Evolutionary conservation across 116 monocot species (phyloP), one percentile per base, ranked within the genome.

Genomic region (Posidonia oceanica): DNA sequence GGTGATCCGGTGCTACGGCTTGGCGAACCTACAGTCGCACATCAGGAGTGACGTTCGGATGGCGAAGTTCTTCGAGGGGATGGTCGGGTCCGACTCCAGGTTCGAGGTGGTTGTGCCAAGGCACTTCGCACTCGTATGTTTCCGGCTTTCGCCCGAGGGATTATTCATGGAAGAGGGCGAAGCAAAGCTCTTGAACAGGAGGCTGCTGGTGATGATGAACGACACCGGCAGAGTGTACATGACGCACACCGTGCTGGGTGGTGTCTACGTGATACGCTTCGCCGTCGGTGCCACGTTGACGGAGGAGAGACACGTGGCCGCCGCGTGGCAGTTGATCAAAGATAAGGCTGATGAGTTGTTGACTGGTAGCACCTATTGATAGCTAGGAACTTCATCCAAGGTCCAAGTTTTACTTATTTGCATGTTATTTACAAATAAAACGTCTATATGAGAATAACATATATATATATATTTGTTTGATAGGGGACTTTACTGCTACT

Each of bases 221-320:
- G 73, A 64, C 37, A 48, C n/a, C n/a, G n/a, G n/a, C n/a, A n/a
- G n/a, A n/a, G n/a, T n/a, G n/a, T n/a, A n/a, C n/a, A n/a, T n/a
- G 77, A 90, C 84, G 7, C 87, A 83, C 73, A 74, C 86, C 3
- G 84, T 84, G 10, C 61, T 91, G 13, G 90, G 78, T 8, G 90
- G 90, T 0, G 64, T 77, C 4, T 91, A 78, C 74, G 69, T 91
- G 18, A 62, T 91, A 4, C 60, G 90, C 13, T 82, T 87, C 39
- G 87, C 90, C 23, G 74, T 87, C 48, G 90, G 90, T 5, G 74
- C 84, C 7, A 78, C 90, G 1, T 55, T 91, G 52, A 83, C 90
- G 44, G 84, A 87, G 78, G 76, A 82, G 75, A 38, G 20, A 18
- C 87, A 87, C 69, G 84, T 87, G 2, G 3, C 57, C 36, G 67